Conservation (phyloP, 1,284 basidiomycete genomes). For the Xanthoconium separans region DNA sequence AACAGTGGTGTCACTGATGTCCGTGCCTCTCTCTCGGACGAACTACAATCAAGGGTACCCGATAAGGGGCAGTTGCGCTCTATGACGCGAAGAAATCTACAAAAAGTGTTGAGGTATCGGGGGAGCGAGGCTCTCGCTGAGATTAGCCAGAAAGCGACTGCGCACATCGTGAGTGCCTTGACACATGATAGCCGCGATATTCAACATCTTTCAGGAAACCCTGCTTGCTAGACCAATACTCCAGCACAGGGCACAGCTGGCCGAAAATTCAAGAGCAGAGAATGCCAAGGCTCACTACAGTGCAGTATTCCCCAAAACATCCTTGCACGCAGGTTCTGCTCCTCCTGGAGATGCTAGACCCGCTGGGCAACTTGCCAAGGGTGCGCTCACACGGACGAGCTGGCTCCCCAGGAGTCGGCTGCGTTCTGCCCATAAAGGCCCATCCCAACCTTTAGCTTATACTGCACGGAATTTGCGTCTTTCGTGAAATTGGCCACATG, state of each 20-base stretch:
- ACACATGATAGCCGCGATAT: neutral
- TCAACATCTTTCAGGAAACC: constrained; percentile 42
- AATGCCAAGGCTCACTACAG: constrained; percentile 31
- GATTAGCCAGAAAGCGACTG: constrained; percentile 45
- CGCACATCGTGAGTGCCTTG: constrained; percentile 46
- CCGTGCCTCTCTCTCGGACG: constrained; percentile 46
- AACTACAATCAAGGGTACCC: constrained; percentile 40
- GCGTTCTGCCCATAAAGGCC: constrained; percentile 9
- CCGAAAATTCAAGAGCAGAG: constrained; percentile 30
- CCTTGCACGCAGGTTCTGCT: constrained; percentile 45
- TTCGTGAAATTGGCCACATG: constrained; percentile 12
- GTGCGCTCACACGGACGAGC: constrained; percentile 40
- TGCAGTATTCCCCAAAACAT: constrained; percentile 32
- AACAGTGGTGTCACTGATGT: constrained; percentile 50
- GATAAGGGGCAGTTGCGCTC: constrained; percentile 49
- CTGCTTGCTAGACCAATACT: constrained; percentile 51
- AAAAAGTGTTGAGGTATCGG: constrained; percentile 64
- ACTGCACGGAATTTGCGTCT: constrained; percentile 22
- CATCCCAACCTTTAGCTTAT: constrained; percentile 19
- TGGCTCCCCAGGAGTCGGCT: constrained; percentile 27
- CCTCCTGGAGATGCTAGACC: constrained; percentile 49
- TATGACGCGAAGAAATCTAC: constrained; percentile 67
- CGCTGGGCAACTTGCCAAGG: constrained; percentile 47
- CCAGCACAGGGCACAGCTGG: constrained; percentile 24
- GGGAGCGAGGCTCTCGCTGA: constrained; percentile 40